Evolutionary conservation across 2,329 filamentous ascomycete species (phyloP), one percentile per base, ranked within the genome.

Genomic region (Fusarium abutilonis): DNA sequence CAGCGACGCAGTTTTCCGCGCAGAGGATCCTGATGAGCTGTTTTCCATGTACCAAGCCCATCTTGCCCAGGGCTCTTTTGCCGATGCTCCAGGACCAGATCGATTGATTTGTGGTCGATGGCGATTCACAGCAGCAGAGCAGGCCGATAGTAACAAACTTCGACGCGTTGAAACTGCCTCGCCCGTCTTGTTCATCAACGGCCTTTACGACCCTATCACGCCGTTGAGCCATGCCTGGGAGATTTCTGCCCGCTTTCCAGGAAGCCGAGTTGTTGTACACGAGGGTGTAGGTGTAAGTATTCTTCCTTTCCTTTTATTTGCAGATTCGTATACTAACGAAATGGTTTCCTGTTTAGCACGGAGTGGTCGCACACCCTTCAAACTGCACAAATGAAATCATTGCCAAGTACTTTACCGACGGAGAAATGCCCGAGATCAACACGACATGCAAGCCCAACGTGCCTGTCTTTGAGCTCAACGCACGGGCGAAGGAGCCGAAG

Each of bases 401-500:
- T 17, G 14, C 32, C 9, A 35, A 35, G 9, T 46, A 46, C 19
- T 46, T 46, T 9, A 52, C 60, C 21, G 48, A 53, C 19, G 66
- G 63, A 11, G 58, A 55, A 3, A 42, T 74, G 14, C 53, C 47
- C 39, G 26, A 55, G 31, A 41, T 52, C 21, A 34, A 45, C 19
- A 48, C 56, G 45, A 35, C 21, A 4, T 46, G 43, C 43, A 26
- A 46, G n/a, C 43, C 31, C 13, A 17, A 46, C 21, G 6, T 17
- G 32, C 17, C 32, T 11, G 31, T 31, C 5, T 41, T 73, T 10
- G 75, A 72, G 29, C 70, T 15, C 5, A n/a, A 3, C 4, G 19
- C 19, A 19, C 19, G 6, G 26, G 6, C 26, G 26, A 28, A 28
- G 7, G 3, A 4, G 26, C 26, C 26, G 26, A 10, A n/a, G n/a